phyloP scores from a whole-genome alignment of 495 filamentous ascomycete genomes.

The Margaritispora aquatica region DNA sequence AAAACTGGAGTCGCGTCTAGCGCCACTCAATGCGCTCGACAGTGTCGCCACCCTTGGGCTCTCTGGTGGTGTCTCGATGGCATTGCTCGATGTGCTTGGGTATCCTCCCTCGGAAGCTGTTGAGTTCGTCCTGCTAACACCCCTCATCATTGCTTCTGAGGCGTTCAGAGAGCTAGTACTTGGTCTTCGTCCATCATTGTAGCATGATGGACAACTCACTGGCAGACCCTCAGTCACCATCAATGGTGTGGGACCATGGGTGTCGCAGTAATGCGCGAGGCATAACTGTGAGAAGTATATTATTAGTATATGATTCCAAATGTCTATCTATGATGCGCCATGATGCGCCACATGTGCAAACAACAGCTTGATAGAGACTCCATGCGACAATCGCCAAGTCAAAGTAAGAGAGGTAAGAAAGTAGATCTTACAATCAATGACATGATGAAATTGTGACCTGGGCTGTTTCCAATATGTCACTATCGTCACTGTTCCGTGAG shows the following conservation, averaged over 20 bases:
- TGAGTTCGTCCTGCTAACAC: constrained; percentile 12
- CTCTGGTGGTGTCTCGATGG: constrained; percentile 53
- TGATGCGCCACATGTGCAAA: constrained; percentile 11
- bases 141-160: constrained; percentile 3
- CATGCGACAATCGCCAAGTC: not conserved
- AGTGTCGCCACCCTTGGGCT: constrained; percentile 42
- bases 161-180: constrained; percentile 20
- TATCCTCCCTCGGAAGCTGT: constrained; percentile 20
- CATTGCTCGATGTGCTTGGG: not conserved
- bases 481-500: not conserved
- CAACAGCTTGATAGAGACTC: constrained; percentile 3
- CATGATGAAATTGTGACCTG: constrained; percentile 13
- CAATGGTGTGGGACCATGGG: constrained; percentile 90
- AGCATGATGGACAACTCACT: constrained; percentile 71
- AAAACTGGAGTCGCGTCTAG: constrained; percentile 42
- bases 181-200: constrained; percentile 35
- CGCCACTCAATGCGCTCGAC: constrained; percentile 22
- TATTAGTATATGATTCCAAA: not conserved
- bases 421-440: constrained; percentile 20
- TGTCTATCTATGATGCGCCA: not conserved
- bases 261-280: constrained; percentile 93
- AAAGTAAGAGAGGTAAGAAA: not conserved
- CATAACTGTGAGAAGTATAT: constrained; percentile 59
- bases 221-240: constrained; percentile 88
- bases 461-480: not conserved